Base-by-base conservation (phyloP, 352 stramenopile genomes). In the Phytophthora sojae region DNA sequence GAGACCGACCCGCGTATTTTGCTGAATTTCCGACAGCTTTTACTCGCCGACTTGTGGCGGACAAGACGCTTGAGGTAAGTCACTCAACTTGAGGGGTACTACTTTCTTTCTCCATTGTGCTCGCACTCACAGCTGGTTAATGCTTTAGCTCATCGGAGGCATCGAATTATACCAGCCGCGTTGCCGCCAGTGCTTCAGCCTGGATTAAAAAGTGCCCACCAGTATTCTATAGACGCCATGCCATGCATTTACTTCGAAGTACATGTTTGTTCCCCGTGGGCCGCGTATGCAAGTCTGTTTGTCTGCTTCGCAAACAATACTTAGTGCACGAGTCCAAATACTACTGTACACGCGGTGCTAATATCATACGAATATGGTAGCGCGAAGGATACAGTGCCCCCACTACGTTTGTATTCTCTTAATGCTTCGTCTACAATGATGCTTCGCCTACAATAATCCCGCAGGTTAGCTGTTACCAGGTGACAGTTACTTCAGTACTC, bases 91-190 rank as follows among this genome's bases (percentile, higher is more conserved):
- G 17, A 25, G 26, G 26, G 39, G 8, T 49, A 19, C 39, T 17
- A 11, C 14, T 44, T 17, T 15, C 1, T 7, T 3, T 6, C 4
- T 21, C 8, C 37, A 49, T 49, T 23, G 6, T 26, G 44, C 5
- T 19, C 39, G 39, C 14, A n/a, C 14, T 47, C 39, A 47, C 39
- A 7, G n/a, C n/a, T 25, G 44, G 23, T 19, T 54, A 2, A 21
- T 54, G 11, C 8, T 72, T 17, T 64, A 94, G 86, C 75, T 94
- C 44, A 93, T 96, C 32, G 89, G 89, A 2, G 86, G 88, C 6
- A 90, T 71, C 52, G 88, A 96, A 51, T 66, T 93, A 57, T 96
- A 96, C 61, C 77, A 93, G 64, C 89, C 89, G 11, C 85, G 87
- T 5, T 96, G 89, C 71, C 86, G 89, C 51, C 76, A 88, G 44